A percentile compares a stretch with the other conserved stretches of the same genome.
Evolutionary conservation across 176 grass and related monocot genomes (phyloP).

Genomic region (Triticum timopheevii): DNA sequence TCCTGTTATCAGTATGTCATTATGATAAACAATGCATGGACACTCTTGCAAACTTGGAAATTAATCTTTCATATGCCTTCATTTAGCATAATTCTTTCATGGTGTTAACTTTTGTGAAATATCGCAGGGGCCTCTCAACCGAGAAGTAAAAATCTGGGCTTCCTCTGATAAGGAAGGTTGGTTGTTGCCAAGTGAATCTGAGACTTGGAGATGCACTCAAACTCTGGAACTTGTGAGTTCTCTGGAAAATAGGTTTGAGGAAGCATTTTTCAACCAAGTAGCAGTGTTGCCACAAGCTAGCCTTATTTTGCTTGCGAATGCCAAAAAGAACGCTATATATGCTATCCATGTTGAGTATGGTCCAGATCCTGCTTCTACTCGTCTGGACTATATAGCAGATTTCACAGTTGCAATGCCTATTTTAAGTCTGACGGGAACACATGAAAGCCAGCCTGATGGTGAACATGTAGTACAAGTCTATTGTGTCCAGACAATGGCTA

Average conservation of each 20-base stretch:
- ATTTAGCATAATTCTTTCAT: conserved; percentile 16
- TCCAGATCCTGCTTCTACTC: conserved; percentile 58
- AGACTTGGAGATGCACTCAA: conserved; percentile 89
- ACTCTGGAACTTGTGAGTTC: conserved; percentile 80
- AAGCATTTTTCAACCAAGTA: conserved; percentile 98
- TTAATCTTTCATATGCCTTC: background rate
- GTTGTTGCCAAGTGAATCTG: conserved; percentile 71
- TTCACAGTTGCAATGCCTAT: conserved; percentile 97
- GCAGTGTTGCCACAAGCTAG: conserved; percentile 82
- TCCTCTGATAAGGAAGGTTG: conserved; percentile 77
- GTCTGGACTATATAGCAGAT: conserved; percentile 91
- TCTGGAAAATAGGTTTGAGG: conserved; percentile 58
- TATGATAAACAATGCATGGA: background rate
- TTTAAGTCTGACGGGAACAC: conserved; percentile 84
- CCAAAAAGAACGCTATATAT: conserved; percentile 98
- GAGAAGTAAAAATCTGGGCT: conserved; percentile 94
- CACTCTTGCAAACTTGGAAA: conserved; percentile 2
- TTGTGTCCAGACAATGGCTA: conserved; percentile 96
- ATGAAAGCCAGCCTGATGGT: conserved; percentile 49
- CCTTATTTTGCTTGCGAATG: conserved; percentile 95
- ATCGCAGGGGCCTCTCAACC: conserved; percentile 73
- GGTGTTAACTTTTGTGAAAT: conserved; percentile 2
- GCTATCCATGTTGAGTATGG: conserved; percentile 91
- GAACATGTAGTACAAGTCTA: conserved; percentile 89
- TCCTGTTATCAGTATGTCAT: background rate